These are phyloP conservation scores for Pichia sp. DNA, from an alignment of 1,139 yeast species.

Conservation along the genomic window DNA sequence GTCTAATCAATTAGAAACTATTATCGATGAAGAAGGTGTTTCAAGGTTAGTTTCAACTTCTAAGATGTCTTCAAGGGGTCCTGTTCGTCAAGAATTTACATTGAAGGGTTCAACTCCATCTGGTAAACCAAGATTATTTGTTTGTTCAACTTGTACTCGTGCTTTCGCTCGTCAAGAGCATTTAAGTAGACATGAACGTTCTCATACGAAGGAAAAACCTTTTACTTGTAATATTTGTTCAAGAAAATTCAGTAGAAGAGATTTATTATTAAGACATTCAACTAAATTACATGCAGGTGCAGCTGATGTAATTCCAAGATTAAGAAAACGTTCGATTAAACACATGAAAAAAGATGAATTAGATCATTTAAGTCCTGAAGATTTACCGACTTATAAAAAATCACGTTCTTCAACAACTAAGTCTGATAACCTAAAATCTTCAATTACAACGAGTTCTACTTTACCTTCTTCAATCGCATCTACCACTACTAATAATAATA, in stretches of 20 bases:
- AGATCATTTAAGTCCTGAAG: neutral
- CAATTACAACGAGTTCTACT: constrained; percentile 1
- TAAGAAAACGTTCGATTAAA: constrained; percentile 25
- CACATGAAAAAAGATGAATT: constrained; percentile 10
- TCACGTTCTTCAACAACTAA: neutral
- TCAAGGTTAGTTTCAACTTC: constrained; percentile 8
- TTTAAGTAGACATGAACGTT: constrained; percentile 65
- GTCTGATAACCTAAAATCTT: neutral
- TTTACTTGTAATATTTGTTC: constrained; percentile 75
- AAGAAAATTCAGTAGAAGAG: constrained; percentile 66
- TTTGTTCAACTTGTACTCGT: constrained; percentile 64
- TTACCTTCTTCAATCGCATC: neutral
- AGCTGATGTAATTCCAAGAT: constrained; percentile 29
- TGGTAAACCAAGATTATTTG: constrained; percentile 71
- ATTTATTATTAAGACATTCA: constrained; percentile 66
- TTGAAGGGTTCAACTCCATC: constrained; percentile 54
- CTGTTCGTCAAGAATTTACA: constrained; percentile 26
- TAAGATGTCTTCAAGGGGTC: constrained; percentile 19
- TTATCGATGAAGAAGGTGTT: too few species aligned
- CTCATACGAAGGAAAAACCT: constrained; percentile 79
- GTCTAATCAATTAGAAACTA: too few species aligned
- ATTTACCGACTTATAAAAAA: constrained; percentile 1
- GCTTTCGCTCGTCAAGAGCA: constrained; percentile 81
- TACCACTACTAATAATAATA: too few species aligned
- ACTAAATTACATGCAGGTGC: constrained; percentile 70